A percentile compares a stretch with the other conserved stretches of the same genome.
Conservation (phyloP, 2,329 filamentous ascomycete species). For the Didymosphaeria variabile region DNA sequence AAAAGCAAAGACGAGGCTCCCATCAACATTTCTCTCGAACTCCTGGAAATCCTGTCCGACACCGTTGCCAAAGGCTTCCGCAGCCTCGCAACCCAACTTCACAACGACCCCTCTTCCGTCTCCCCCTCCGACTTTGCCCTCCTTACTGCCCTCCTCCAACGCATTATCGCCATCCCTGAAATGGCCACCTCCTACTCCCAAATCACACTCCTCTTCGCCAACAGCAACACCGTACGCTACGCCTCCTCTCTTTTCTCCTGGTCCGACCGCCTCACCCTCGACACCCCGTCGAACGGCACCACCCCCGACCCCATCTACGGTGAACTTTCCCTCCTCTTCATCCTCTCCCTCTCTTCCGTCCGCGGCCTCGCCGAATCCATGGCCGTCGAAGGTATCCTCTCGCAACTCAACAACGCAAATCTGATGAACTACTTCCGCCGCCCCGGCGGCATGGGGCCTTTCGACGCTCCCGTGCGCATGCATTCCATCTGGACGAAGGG, state of each 20-base stretch:
- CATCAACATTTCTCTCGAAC: slow-evolving; percentile 40
- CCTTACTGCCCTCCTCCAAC: slow-evolving; percentile 87
- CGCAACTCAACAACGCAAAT: slow-evolving; percentile 80
- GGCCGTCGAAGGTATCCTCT: slow-evolving; percentile 84
- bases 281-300: slow-evolving; percentile 41
- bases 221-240: slow-evolving; percentile 76
- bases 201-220: slow-evolving; percentile 60
- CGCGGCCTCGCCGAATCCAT: slow-evolving; percentile 86
- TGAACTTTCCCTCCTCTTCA: slow-evolving; percentile 87
- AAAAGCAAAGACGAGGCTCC: slow-evolving; percentile 53
- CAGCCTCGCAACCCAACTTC: slow-evolving; percentile 80
- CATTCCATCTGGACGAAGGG: slow-evolving; percentile 92
- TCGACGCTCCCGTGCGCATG: slow-evolving; percentile 78
- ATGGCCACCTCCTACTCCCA: slow-evolving; percentile 69
- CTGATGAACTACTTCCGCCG: slow-evolving; percentile 79
- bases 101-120: slow-evolving; percentile 73
- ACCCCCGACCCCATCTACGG: slow-evolving; percentile 88
- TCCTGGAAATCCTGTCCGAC: slow-evolving; percentile 81
- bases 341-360: slow-evolving; percentile 85
- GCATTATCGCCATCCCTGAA: slow-evolving; percentile 79
- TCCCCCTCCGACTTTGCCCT: slow-evolving; percentile 84
- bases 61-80: slow-evolving; percentile 85
- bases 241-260: slow-evolving; percentile 91
- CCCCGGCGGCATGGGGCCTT: slow-evolving; percentile 75
- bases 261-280: slow-evolving; percentile 80